These are phyloP conservation scores for Udeniomyces megalosporus DNA, from an alignment of 768 basidiomycete genomes.

Conservation along the genomic window DNA sequence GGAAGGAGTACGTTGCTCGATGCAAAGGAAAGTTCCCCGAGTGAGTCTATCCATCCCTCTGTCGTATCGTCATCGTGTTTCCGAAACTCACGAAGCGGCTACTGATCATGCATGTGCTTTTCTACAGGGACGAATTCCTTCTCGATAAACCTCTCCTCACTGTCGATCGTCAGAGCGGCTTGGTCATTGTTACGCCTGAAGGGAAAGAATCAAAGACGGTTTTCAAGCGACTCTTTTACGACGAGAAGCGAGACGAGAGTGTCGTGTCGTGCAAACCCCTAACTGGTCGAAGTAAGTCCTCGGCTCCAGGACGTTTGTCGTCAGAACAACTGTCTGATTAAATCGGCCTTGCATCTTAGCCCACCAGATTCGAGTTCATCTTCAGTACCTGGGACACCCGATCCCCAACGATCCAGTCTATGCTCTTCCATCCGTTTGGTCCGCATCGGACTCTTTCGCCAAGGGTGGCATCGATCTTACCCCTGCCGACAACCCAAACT, in stretches of 20 bases:
- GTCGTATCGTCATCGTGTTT: neutral
- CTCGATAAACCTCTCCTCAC: conserved; percentile 79
- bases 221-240: conserved; percentile 68
- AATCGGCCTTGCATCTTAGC: conserved; percentile 36
- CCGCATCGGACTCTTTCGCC: conserved; percentile 38
- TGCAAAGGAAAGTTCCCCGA: conserved; percentile 69
- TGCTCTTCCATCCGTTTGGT: conserved; percentile 39
- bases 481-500: conserved; percentile 53
- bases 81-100: neutral
- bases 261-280: conserved; percentile 75
- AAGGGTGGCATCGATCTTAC: conserved; percentile 63
- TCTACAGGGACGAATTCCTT: conserved; percentile 50
- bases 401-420: conserved; percentile 95
- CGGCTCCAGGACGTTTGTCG: conserved; percentile 1
- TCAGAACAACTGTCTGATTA: neutral
- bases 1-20: conserved; percentile 80
- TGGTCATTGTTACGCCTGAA: conserved; percentile 88
- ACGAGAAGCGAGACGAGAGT: conserved; percentile 60
- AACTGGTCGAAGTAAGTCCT: conserved; percentile 72
- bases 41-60: conserved; percentile 36
- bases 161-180: conserved; percentile 87
- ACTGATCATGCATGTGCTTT: neutral
- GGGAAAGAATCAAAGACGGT: conserved; percentile 88
- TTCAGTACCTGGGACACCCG: conserved; percentile 83
- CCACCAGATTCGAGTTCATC: conserved; percentile 91